Base-by-base conservation (phyloP, 2,329 filamentous ascomycete genomes). In the Aureobasidium leucospermi region DNA sequence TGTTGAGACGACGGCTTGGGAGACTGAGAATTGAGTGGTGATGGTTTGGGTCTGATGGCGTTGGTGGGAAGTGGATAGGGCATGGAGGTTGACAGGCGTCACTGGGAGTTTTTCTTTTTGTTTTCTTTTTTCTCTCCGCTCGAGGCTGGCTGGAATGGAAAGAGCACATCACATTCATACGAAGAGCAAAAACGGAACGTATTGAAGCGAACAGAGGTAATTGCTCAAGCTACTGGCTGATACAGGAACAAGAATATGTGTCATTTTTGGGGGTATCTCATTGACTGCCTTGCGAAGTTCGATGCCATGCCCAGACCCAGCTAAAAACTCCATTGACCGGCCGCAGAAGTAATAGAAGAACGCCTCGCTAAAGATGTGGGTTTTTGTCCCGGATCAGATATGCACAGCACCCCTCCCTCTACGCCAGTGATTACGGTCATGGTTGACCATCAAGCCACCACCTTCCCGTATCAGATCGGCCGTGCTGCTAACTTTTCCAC, bases 1-100 rank as follows among this genome's bases (percentile, higher is more conserved):
- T 48, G 80, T 85, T 13, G 84, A 86, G 69, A 86, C 83, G 36
- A 86, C 84, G 38, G 75, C 77, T 51, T 84, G 81, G 81, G 83
- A 85, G 67, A 49, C 34, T 28, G 55, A 58, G 34, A 34, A 29
- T 58, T 58, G 32, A 46, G 28, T n/a, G 15, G 1, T 42, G 15
- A 28, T 6, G 34, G 36, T 8, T 19, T 4, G 29, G 6, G n/a
- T 16, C 34, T 43, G 49, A 19, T 19, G 15, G 49, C 38, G 29
- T n/a, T 19, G 36, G 10, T 10, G 4, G 15, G 41, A n/a, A 11
- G n/a, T 55, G 39, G 32, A 29, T 42, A 9, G 28, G 43, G 49
- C 39, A 38, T 57, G 53, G 53, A 29, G 32, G 39, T 31, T 8
- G 34, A 28, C 19, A 38, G 28, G 53, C 29, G 42, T 46, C 42